Evolutionary conservation across 805 yeast species (phyloP), one percentile per base, ranked within the genome.

Genomic region (Cyberlindnera maclurae): DNA sequence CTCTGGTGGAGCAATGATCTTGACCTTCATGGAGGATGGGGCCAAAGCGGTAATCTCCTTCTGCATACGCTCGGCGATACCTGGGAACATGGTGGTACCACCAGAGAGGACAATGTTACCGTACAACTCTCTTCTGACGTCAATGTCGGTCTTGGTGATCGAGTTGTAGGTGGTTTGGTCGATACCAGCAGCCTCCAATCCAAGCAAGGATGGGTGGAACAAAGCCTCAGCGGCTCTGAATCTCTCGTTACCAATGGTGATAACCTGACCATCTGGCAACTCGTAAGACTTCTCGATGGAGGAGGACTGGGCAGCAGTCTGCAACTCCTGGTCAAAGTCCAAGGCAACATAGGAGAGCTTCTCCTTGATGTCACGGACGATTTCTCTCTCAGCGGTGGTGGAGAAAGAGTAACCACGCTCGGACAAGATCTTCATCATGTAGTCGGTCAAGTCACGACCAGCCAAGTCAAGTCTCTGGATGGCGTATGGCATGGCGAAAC

Each of bases 21-120:
- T 93, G 65, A 93, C 96, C 88, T 93, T 93, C 97, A 93, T 93
- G 47, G 97, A 87, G 57, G 97, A 86, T 71, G 97, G 97, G 65
- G 98, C 98, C 76, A 93, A 82, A 59, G 97, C 96, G 59, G 97
- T 87, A 64, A 93, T 88, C 77, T 93, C 98, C 86, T 90, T 90
- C 79, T 90, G 97, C 96, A 93, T 87, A 79, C 98, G 90, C 80
- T 93, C 97, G 70, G 97, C 97, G 70, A 93, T 89, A 77, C 98
- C 98, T 73, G 97, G 97, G 96, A 88, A 93, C 97, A 93, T 88
- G 58, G 98, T 93, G 61, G 97, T 89, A 84, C 98, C 98, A 79
- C 98, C 98, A 57, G 97, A 89, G 93, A 93, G 83, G 67, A 93
- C 98, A 64, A 93, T 93, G 83, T 93, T 93, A 73, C 95, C 94